phyloP scores from a whole-genome alignment of 2,329 filamentous ascomycete genomes.

The Triangularia verruculosa region DNA sequence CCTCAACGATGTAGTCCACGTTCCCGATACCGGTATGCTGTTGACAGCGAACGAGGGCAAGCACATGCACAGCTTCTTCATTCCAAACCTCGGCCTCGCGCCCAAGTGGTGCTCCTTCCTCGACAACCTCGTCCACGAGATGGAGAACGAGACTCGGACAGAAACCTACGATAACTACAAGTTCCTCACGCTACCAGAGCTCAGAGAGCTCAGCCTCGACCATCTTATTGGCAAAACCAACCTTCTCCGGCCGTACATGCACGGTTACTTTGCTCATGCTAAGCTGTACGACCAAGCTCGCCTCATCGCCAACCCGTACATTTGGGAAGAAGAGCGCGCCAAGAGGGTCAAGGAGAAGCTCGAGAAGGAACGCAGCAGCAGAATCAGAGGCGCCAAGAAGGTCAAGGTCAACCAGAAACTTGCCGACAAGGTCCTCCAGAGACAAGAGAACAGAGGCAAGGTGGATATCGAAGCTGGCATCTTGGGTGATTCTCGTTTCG shows the following conservation, averaged over 20 bases:
- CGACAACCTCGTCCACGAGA: constrained; percentile 97
- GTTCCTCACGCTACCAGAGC: constrained; percentile 85
- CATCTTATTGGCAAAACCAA: constrained; percentile 90
- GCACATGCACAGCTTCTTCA: constrained; percentile 65
- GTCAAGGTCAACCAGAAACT: constrained; percentile 91
- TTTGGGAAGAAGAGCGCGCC: constrained; percentile 86
- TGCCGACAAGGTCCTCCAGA: constrained; percentile 70
- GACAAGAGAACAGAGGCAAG: constrained; percentile 57
- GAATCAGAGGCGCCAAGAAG: constrained; percentile 93
- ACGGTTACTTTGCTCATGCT: constrained; percentile 95
- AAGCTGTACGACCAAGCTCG: constrained; percentile 93
- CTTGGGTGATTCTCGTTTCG: constrained; percentile 83
- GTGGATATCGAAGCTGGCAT: constrained; percentile 62
- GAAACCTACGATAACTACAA: constrained; percentile 99
- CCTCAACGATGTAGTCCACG: constrained; percentile 91
- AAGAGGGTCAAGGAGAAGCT: constrained; percentile 94
- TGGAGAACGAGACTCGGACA: constrained; percentile 77
- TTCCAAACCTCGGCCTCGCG: constrained; percentile 87
- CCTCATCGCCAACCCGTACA: constrained; percentile 88
- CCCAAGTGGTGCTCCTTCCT: constrained; percentile 96
- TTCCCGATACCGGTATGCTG: constrained; percentile 89
- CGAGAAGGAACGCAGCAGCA: constrained; percentile 91
- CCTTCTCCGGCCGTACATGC: constrained; percentile 93
- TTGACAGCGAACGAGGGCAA: constrained; percentile 95
- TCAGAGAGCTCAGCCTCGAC: constrained; percentile 79